Conservation (phyloP, 768 basidiomycete species). For the Suillus placidus region DNA sequence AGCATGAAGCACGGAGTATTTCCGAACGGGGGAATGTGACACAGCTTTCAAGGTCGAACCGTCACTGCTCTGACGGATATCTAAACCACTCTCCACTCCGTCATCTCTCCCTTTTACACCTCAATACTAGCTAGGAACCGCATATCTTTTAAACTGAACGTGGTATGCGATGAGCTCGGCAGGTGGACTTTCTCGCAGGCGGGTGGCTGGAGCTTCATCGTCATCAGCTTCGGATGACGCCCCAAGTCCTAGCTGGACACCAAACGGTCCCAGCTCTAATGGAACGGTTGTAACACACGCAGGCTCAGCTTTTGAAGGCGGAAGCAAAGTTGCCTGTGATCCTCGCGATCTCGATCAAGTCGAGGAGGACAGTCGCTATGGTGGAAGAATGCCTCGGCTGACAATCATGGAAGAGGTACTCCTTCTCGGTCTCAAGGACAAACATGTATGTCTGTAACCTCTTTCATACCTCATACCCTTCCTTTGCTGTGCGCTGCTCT, state of each 20-base stretch:
- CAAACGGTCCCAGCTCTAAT: constrained; percentile 34
- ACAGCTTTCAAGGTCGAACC: constrained; percentile 14
- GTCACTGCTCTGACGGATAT: constrained; percentile 8
- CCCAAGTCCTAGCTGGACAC: constrained; percentile 29
- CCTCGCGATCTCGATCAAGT: constrained; percentile 84
- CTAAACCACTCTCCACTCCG: neutral
- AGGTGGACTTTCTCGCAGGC: constrained; percentile 59
- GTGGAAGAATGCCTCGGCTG: constrained; percentile 78
- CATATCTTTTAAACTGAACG: neutral
- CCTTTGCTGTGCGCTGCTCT: constrained; percentile 13
- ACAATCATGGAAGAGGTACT: constrained; percentile 98
- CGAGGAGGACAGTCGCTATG: constrained; percentile 60
- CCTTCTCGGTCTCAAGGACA: constrained; percentile 92
- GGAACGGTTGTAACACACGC: constrained; percentile 55
- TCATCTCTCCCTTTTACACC: neutral
- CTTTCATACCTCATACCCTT: constrained; percentile 7
- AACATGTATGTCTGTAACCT: constrained; percentile 63
- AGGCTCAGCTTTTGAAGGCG: constrained; percentile 83
- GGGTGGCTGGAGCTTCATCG: constrained; percentile 48
- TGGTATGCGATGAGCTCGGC: constrained; percentile 49
- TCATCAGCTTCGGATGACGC: constrained; percentile 43
- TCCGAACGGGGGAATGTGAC: constrained; percentile 4
- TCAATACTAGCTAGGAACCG: neutral
- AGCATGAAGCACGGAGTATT: neutral
- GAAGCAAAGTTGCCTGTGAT: constrained; percentile 90